phyloP scores from a whole-genome alignment of 148 eudicot species.

The Diospyros kaki region DNA sequence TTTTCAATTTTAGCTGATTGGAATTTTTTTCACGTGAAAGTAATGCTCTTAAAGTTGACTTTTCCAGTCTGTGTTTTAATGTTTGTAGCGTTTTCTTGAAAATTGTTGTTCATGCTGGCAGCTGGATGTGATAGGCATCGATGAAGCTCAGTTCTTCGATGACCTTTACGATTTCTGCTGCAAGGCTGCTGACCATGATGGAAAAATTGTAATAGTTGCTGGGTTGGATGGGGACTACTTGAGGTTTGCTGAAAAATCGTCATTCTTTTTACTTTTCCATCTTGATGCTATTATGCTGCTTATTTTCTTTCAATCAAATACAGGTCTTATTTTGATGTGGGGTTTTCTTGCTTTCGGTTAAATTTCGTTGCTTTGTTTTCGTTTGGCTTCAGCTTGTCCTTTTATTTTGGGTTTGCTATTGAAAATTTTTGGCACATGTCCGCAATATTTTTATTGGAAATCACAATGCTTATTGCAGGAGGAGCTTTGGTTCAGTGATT shows the following conservation, averaged over 20 bases:
- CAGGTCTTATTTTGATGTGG: no score
- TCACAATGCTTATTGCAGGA: conserved; percentile 32
- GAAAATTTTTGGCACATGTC: no score
- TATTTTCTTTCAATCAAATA: no score
- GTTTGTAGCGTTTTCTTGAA: neutral
- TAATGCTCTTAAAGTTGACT: neutral
- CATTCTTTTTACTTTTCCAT: no score
- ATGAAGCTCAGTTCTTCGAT: conserved; percentile 81
- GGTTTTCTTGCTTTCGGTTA: no score
- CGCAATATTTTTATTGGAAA: neutral
- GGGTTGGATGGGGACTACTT: conserved; percentile 87
- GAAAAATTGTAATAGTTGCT: conserved; percentile 60
- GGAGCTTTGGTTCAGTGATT: conserved; percentile 81
- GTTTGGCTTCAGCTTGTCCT: no score
- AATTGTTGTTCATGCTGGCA: conserved; percentile 20
- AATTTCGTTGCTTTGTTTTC: no score
- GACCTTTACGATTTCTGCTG: conserved; percentile 82
- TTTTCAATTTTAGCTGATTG: neutral
- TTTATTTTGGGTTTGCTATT: no score
- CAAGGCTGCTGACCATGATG: conserved; percentile 70
- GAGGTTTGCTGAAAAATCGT: conserved; percentile 35
- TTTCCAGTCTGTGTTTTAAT: neutral
- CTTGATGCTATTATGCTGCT: no score
- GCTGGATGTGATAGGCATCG: conserved; percentile 84
- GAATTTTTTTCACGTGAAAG: neutral